These are phyloP conservation scores for Boletus reticuloceps DNA, from an alignment of 768 basidiomycete species.

Conservation along the genomic window DNA sequence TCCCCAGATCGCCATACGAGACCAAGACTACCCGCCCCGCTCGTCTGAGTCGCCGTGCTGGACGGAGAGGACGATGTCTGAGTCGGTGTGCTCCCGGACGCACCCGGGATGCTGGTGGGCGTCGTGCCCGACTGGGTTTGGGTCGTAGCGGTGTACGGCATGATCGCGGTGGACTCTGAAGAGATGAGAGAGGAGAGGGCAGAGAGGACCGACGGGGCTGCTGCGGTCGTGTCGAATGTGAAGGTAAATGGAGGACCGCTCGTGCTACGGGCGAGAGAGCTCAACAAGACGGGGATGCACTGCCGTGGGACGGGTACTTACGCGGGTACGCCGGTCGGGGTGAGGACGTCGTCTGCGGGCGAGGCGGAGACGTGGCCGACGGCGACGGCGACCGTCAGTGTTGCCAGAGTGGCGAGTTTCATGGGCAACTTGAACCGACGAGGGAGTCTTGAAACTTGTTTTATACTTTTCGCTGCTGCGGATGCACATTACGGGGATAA, in stretches of 20 bases:
- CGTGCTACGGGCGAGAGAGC: conserved; percentile 12
- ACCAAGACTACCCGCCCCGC: no score
- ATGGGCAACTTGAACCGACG: conserved; percentile 5
- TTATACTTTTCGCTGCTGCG: background rate
- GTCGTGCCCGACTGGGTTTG: no score
- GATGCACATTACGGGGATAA: background rate
- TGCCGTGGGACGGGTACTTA: conserved; percentile 2
- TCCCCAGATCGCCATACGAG: no score
- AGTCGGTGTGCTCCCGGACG: background rate
- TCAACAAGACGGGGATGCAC: no score
- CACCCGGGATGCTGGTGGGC: no score
- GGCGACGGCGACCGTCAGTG: conserved; percentile 4
- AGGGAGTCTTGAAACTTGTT: background rate
- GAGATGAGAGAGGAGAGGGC: conserved; percentile 27
- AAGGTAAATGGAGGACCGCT: conserved; percentile 19
- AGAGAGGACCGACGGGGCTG: conserved; percentile 12
- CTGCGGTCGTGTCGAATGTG: conserved; percentile 24
- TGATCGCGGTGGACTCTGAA: conserved; percentile 21
- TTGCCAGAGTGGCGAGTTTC: conserved; percentile 9
- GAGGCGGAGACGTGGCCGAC: conserved; percentile 8
- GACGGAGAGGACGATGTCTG: background rate
- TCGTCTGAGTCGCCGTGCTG: background rate
- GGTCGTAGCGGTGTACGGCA: background rate
- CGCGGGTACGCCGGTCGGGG: conserved; percentile 20
- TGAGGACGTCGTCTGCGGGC: background rate